Evolutionary conservation across 805 yeast species (phyloP), one percentile per base, ranked within the genome.

Genomic region (Cyberlindnera euphorbiiphila): DNA sequence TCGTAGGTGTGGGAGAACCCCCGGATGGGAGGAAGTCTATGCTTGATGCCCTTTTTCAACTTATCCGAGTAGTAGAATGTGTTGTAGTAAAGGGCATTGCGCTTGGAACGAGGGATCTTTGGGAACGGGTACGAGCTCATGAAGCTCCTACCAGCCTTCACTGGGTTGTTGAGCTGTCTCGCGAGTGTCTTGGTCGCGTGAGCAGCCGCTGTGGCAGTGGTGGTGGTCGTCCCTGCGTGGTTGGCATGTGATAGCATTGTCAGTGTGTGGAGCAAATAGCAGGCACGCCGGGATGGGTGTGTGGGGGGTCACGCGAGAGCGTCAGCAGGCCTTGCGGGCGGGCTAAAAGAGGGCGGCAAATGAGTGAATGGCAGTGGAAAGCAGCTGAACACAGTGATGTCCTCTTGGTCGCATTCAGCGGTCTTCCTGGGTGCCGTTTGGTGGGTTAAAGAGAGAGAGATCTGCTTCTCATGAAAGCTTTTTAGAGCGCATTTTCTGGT

Each of bases 51-150:
- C 50, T 50, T 53, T 52, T 42, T 53, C 41, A 51, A 41, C 39
- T 52, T 54, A 9, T 66, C 54, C 60, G 73, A 69, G 15, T 68
- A 50, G 39, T 56, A 51, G 35, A 49, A 53, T 2, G 56, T 59
- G 32, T 71, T 67, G 56, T 74, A 74, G 54, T 74, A 74, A 31
- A 73, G 62, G 1, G 68, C 70, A 36, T 69, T 71, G 45, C 79
- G 57, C 54, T 72, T 76, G 6, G 82, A 79, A 40, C 79, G 61
- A 3, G 81, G 79, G 34, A 76, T 71, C 46, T 64, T 64, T 1
- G 81, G 79, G 49, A 76, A 72, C 11, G 60, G 63, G 43, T 71
- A 69, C 41, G 46, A 46, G 10, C 56, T 46, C 25, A 48, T 47
- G 29, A 51, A 39, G 19, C 51, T 36, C 14, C 44, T 20, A 18